Conservation (phyloP, 495 filamentous ascomycete species). For the Hyaloscypha variabilis region DNA sequence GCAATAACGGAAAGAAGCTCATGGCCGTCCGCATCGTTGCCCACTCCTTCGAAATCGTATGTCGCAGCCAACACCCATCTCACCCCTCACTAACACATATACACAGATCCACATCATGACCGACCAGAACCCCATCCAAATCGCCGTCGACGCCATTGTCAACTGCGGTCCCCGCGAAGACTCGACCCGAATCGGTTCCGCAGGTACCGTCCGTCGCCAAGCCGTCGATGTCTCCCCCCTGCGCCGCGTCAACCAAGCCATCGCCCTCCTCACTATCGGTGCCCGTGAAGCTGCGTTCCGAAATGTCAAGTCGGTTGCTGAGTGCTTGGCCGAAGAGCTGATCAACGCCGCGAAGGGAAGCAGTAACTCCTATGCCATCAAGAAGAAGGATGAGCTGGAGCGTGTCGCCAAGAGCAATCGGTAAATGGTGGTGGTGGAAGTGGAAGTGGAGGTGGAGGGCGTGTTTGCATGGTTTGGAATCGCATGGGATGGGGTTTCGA, state of each 20-base stretch:
- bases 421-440: slow-evolving; percentile 58
- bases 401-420: slow-evolving; percentile 99
- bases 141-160: slow-evolving; percentile 98
- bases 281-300: slow-evolving; percentile 97
- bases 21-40: slow-evolving; percentile 99
- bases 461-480: slow-evolving; percentile 29
- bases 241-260: slow-evolving; percentile 99
- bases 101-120: slow-evolving; percentile 98
- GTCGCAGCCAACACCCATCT: slow-evolving; percentile 38
- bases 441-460: slow-evolving; percentile 11
- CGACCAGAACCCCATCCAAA: slow-evolving; percentile 99
- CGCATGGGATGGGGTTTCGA: slow-evolving; percentile 34
- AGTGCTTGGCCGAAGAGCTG: slow-evolving; percentile 99
- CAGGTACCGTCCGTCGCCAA: slow-evolving; percentile 98
- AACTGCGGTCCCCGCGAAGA: slow-evolving; percentile 99
- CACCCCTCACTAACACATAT: slow-evolving; percentile 22
- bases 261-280: slow-evolving; percentile 95
- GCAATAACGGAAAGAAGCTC: slow-evolving; percentile 99
- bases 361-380: slow-evolving; percentile 99
- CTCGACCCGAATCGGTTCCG: slow-evolving; percentile 97
- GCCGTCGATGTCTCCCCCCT: slow-evolving; percentile 99
- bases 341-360: slow-evolving; percentile 99
- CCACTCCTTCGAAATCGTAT: slow-evolving; percentile 98
- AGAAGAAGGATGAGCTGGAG: slow-evolving; percentile 99
- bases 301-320: slow-evolving; percentile 97